phyloP scores from a whole-genome alignment of 805 yeast genomes.

The Zygotorulaspora florentina region DNA sequence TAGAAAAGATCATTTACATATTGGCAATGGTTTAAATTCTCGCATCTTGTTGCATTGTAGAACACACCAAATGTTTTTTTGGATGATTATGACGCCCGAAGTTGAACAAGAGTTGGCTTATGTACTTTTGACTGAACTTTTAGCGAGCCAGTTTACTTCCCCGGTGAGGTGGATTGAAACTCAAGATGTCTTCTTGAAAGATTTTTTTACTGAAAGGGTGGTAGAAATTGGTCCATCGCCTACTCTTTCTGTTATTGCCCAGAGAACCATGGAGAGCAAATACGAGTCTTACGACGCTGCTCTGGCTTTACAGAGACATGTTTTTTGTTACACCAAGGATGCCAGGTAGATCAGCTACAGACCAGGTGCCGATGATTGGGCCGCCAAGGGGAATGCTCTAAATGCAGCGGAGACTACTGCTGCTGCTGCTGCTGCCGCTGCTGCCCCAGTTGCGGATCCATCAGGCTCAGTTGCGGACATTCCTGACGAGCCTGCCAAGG shows the following conservation, averaged over 20 bases:
- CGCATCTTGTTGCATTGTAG: too few species aligned
- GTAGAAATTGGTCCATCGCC: conserved; percentile 99
- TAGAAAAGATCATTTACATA: too few species aligned
- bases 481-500: conserved; percentile 87
- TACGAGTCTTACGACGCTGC: conserved; percentile 99
- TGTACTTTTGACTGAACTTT: conserved; percentile 84
- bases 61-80: too few species aligned
- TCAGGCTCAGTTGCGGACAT: conserved; percentile 79
- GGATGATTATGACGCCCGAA: conserved; percentile 66
- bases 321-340: conserved; percentile 91
- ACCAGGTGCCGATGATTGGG: conserved; percentile 58
- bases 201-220: conserved; percentile 92
- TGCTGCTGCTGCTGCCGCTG: conserved; percentile 52
- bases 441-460: conserved; percentile 57
- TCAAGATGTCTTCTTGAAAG: conserved; percentile 93
- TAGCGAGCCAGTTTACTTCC: conserved; percentile 98
- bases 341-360: conserved; percentile 95
- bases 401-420: conserved; percentile 30
- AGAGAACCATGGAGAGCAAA: conserved; percentile 86
- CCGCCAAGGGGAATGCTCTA: conserved; percentile 30
- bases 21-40: too few species aligned
- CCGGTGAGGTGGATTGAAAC: conserved; percentile 99
- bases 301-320: conserved; percentile 77
- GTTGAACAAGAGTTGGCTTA: conserved; percentile 97
- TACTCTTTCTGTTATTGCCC: conserved; percentile 97